These are phyloP conservation scores for Ustilago tritici DNA, from an alignment of 1,284 basidiomycete species.

Conservation along the genomic window DNA sequence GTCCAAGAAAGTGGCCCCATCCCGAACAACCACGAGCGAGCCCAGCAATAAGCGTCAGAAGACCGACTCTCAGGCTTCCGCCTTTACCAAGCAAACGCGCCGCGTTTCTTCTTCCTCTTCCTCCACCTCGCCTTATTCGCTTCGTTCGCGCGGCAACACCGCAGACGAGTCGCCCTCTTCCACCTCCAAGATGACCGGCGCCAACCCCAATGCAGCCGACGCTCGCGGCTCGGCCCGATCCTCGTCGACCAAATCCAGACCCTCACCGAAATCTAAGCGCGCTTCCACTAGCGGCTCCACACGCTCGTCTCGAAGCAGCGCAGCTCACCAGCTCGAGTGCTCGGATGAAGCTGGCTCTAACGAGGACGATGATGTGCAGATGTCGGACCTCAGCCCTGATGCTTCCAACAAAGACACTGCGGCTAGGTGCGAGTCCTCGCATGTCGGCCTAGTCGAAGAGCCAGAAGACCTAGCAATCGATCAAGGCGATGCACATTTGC, in stretches of 20 bases:
- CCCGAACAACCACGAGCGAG: constrained; percentile 13
- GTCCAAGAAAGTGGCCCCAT: constrained; percentile 3
- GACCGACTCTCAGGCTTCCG: constrained; percentile 13
- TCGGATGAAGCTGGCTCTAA: constrained; percentile 24
- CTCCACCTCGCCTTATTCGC: constrained; percentile 31
- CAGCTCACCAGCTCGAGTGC: constrained; percentile 26
- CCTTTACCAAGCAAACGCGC: constrained; percentile 6
- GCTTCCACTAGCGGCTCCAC: constrained; percentile 27
- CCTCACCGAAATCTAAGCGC: constrained; percentile 26
- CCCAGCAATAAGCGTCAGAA: constrained; percentile 39
- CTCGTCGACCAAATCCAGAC: constrained; percentile 20
- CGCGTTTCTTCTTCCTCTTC: constrained; percentile 18
- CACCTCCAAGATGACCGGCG: constrained; percentile 26
- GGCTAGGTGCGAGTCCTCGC: constrained; percentile 5
- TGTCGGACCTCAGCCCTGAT: constrained; percentile 24
- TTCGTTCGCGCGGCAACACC: constrained; percentile 36
- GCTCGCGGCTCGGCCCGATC: constrained; percentile 22
- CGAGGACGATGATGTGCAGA: constrained; percentile 31
- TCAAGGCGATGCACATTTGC: constrained; percentile 15
- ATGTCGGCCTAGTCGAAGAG: constrained; percentile 26
- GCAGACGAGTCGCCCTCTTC: constrained; percentile 11
- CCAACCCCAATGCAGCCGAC: constrained; percentile 23
- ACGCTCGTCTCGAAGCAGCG: constrained; percentile 11
- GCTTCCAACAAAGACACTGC: constrained; percentile 5
- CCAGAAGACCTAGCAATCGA: constrained; percentile 5